Conservation (phyloP, 208 protist genomes). For the Acanthamoeba sp. region DNA sequence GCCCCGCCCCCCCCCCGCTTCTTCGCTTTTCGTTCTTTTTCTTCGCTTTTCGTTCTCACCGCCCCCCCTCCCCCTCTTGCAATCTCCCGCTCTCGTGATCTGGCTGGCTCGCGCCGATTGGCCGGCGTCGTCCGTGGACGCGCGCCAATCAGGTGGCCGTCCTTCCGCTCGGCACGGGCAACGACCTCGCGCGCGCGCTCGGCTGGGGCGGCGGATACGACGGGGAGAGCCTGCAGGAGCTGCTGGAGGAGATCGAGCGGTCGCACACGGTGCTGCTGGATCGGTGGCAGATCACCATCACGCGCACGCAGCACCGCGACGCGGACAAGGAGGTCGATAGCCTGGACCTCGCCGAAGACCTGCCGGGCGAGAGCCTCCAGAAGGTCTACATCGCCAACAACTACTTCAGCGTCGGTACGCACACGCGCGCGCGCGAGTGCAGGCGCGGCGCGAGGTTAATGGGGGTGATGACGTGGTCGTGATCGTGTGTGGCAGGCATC, state of each 20-base stretch:
- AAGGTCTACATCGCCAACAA: constrained; percentile 83
- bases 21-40: neutral
- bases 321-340: constrained; percentile 16
- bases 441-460: too few relatives aligned
- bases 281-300: constrained; percentile 59
- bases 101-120: too few relatives aligned
- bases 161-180: constrained; percentile 90
- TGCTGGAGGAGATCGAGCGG: constrained; percentile 79
- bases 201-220: constrained; percentile 86
- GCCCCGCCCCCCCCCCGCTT: neutral
- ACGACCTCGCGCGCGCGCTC: constrained; percentile 89
- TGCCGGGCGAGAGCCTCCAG: neutral
- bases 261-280: constrained; percentile 80
- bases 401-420: constrained; percentile 86
- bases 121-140: too few relatives aligned
- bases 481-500: constrained; percentile 62
- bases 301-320: neutral
- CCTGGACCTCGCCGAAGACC: constrained; percentile 8
- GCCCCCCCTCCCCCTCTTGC: neutral
- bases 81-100: neutral
- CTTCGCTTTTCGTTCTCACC: too few relatives aligned
- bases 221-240: constrained; percentile 70
- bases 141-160: neutral
- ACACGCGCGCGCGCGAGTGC: too few relatives aligned
- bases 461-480: too few relatives aligned